These are phyloP conservation scores for Phytophthora pini DNA, from an alignment of 352 stramenopile species.

Conservation along the genomic window DNA sequence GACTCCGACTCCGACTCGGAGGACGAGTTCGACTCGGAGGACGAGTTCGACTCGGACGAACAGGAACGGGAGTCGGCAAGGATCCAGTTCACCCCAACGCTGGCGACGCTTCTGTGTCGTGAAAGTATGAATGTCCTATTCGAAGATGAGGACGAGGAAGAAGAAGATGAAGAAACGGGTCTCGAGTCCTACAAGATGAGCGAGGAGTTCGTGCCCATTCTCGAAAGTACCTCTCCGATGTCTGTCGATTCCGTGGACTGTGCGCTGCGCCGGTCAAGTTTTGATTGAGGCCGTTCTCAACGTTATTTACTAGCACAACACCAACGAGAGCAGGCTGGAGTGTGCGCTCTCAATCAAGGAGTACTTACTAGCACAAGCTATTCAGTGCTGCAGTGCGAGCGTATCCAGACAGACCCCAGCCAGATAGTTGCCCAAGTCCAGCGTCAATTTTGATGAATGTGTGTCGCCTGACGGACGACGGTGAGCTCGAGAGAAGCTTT, in stretches of 20 bases:
- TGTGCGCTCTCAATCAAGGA: slow-evolving; percentile 14
- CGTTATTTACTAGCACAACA: slow-evolving; percentile 39
- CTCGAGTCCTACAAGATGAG: slow-evolving; percentile 32
- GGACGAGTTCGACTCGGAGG: slow-evolving; percentile 37
- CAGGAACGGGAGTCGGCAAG: slow-evolving; percentile 42
- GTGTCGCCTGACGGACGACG: slow-evolving; percentile 30
- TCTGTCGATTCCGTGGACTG: slow-evolving; percentile 58
- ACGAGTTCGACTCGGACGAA: slow-evolving; percentile 43
- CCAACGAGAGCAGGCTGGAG: slow-evolving; percentile 18
- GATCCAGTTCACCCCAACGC: slow-evolving; percentile 50
- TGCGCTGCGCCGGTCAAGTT: slow-evolving; percentile 41
- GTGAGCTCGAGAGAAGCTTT: slow-evolving; percentile 22
- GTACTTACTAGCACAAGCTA: slow-evolving; percentile 18
- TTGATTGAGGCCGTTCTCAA: slow-evolving; percentile 31
- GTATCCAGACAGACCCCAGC: slow-evolving; percentile 8
- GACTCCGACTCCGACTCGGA: slow-evolving; percentile 38
- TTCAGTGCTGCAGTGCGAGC: slow-evolving; percentile 19
- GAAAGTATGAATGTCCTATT: slow-evolving; percentile 66
- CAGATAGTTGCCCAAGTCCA: slow-evolving; percentile 26
- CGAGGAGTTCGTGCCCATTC: slow-evolving; percentile 63
- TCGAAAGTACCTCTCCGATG: slow-evolving; percentile 48
- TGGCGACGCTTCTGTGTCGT: slow-evolving; percentile 53
- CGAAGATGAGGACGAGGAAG: slow-evolving; percentile 60
- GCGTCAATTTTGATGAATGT: slow-evolving; percentile 42
- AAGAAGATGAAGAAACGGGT: slow-evolving; percentile 46